Evolutionary conservation across 805 yeast genomes (phyloP).

Genomic region (Monosporozyma aquatica): DNA sequence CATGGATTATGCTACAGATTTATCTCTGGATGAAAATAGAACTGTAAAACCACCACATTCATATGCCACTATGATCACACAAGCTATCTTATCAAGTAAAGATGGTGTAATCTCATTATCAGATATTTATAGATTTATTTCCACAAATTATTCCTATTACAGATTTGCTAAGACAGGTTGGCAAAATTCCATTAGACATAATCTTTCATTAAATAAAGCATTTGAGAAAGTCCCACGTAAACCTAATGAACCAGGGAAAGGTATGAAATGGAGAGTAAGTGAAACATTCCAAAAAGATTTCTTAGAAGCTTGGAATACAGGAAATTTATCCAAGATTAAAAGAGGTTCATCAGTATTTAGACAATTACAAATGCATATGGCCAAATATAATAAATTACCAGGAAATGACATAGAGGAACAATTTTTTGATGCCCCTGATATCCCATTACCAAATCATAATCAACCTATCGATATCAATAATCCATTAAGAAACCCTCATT

Average conservation of each 20-base stretch:
- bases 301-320: slow-evolving; percentile 66
- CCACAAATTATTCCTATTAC: slow-evolving; percentile 82
- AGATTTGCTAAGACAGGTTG: slow-evolving; percentile 90
- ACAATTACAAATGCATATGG: slow-evolving; percentile 67
- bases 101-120: slow-evolving; percentile 85
- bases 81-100: slow-evolving; percentile 79
- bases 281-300: slow-evolving; percentile 79
- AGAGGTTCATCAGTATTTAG: slow-evolving; percentile 76
- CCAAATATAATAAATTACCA: slow-evolving; percentile 36
- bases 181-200: slow-evolving; percentile 97
- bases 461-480: background rate
- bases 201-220: slow-evolving; percentile 88
- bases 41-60: slow-evolving; percentile 92
- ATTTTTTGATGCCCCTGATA: slow-evolving; percentile 8
- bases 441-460: slow-evolving; percentile 4
- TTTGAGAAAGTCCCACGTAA: slow-evolving; percentile 94
- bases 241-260: slow-evolving; percentile 96
- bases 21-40: slow-evolving; percentile 82
- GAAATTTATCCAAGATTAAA: slow-evolving; percentile 62
- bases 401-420: slow-evolving; percentile 20
- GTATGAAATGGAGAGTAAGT: slow-evolving; percentile 97
- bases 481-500: slow-evolving; percentile 10
- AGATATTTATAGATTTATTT: slow-evolving; percentile 88
- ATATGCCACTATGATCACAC: slow-evolving; percentile 97
- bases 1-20: slow-evolving; percentile 37